phyloP scores from a whole-genome alignment of 225 moss, liverwort and hornwort genomes.

The Pseudoscleropodium purum region DNA sequence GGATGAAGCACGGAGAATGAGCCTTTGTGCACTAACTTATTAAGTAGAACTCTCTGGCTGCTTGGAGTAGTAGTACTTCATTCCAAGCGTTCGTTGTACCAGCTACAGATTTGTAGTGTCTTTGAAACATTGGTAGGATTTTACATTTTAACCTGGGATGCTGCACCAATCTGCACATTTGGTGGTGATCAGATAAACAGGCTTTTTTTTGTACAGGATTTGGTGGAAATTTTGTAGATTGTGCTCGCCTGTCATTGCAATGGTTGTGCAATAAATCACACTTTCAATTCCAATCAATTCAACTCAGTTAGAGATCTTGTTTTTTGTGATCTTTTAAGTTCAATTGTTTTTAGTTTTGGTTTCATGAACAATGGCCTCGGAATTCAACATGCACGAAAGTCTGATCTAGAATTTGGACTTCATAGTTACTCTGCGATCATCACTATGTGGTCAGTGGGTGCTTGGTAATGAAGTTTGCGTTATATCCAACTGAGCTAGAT shows the following conservation, averaged over 20 bases:
- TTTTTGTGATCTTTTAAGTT: background rate
- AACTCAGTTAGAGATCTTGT: background rate
- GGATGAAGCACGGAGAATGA: slow-evolving; percentile 86
- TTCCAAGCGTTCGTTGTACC: background rate
- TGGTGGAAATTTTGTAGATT: slow-evolving; percentile 25
- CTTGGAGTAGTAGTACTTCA: background rate
- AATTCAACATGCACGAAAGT: background rate
- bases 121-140: slow-evolving; percentile 2
- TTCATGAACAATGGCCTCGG: background rate
- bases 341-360: background rate
- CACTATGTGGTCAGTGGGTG: background rate
- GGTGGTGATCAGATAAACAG: slow-evolving; percentile 3
- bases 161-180: slow-evolving; percentile 19
- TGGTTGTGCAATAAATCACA: slow-evolving; percentile 15
- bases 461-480: background rate
- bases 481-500: background rate
- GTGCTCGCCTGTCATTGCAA: slow-evolving; percentile 1
- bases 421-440: background rate
- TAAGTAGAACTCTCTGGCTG: background rate
- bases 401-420: background rate
- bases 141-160: slow-evolving; percentile 7
- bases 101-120: slow-evolving; percentile 9
- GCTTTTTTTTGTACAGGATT: slow-evolving; percentile 23
- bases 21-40: slow-evolving; percentile 2
- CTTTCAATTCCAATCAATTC: background rate